A percentile compares a stretch with the other conserved stretches of the same genome.
Conservation (phyloP, 352 stramenopile genomes). For the Pythium aristosporum region DNA sequence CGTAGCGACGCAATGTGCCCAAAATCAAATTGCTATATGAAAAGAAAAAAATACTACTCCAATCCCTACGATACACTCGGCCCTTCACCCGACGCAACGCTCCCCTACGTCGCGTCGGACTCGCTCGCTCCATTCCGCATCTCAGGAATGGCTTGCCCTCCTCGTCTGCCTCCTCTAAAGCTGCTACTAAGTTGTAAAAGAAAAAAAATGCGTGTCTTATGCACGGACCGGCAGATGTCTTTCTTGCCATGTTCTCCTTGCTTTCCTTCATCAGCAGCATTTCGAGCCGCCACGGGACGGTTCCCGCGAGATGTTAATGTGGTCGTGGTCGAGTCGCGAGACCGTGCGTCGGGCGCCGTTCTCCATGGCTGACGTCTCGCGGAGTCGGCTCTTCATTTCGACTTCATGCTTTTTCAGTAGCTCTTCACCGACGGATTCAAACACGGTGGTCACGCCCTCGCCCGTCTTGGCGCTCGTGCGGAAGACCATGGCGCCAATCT, state of each 20-base stretch:
- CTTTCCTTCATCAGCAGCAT: constrained; percentile 13
- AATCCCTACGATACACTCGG: constrained; percentile 21
- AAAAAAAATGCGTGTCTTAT: neutral
- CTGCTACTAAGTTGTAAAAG: constrained; percentile 1
- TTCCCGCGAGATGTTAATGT: constrained; percentile 16
- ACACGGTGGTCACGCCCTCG: constrained; percentile 71
- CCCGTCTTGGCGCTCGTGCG: constrained; percentile 80
- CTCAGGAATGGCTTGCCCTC: too few relatives aligned
- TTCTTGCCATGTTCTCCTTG: too few relatives aligned
- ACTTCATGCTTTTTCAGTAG: constrained; percentile 79
- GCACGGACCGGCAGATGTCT: too few relatives aligned
- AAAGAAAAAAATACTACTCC: constrained; percentile 8
- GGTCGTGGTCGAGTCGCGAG: constrained; percentile 10
- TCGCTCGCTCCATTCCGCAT: too few relatives aligned
- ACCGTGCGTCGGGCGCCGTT: constrained; percentile 9
- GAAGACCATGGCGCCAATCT: constrained; percentile 85
- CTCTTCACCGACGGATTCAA: constrained; percentile 68
- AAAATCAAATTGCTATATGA: constrained; percentile 7
- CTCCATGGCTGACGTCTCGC: constrained; percentile 38
- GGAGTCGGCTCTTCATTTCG: constrained; percentile 47
- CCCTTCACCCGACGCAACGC: neutral
- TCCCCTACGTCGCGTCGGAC: too few relatives aligned
- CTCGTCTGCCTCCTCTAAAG: constrained; percentile 2
- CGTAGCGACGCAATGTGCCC: neutral
- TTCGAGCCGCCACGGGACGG: constrained; percentile 7